Base-by-base conservation (phyloP, 257 asterid genomes). In the Solanum chaucha region DNA sequence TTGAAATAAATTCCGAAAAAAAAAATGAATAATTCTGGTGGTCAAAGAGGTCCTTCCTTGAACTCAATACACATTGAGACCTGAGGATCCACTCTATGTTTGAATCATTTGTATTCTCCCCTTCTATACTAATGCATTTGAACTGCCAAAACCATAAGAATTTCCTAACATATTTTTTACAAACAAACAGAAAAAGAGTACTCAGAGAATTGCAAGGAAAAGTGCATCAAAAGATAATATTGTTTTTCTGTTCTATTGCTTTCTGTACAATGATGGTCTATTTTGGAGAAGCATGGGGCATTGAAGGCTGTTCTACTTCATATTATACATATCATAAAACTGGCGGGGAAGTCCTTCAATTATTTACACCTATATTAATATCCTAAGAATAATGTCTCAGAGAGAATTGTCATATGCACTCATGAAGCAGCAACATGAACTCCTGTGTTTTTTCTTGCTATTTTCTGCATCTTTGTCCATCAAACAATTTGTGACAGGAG, bases 401-500 rank as follows among this genome's bases (percentile, higher is more conserved):
- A 85, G 68, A 64, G 86, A 83, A 3, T 68, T 70, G 32, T 87
- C 86, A 46, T 87, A 87, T 86, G 90, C 88, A 24, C 65, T 80
- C 41, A 86, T 64, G 85, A 90, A 89, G 83, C 87, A 89, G 85
- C 87, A 64, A 67, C 91, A 71, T 6, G 70, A 28, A 84, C 83
- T 85, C 86, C 70, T 83, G 34, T 38, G 67, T 28, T 83, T 90
- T 75, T 87, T 90, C 74, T 78, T 88, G 44, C 34, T 58, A 83
- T 71, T 90, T 86, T 22, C 86, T 44, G 35, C 83, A 55, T 81
- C 48, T 78, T 86, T 86, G 80, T 85, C 89, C 90, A 82, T 88
- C 88, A 90, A 87, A 90, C 82, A 83, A 84, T 87, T 88, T 8
- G 84, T 89, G 85, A 88, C 89, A 10, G 90, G 90, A 85, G 92